A percentile compares a stretch with the other conserved stretches of the same genome.
Evolutionary conservation across 768 basidiomycete species (phyloP).

Genomic region (Melanogaster broomeanus): DNA sequence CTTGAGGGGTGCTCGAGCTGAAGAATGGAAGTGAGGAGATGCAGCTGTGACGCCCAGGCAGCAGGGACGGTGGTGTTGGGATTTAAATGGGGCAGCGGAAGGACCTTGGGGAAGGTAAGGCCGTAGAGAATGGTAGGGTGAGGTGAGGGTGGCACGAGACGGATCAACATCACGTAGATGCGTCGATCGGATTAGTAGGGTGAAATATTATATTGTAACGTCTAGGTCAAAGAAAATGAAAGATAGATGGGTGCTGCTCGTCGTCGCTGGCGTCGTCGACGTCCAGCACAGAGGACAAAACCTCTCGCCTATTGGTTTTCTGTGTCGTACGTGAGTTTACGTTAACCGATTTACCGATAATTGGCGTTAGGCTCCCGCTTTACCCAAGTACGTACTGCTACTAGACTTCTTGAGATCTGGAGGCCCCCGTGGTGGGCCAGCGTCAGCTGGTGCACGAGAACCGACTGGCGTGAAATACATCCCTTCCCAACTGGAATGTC

Average conservation of each 20-base stretch:
- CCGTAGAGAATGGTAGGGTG: constrained; percentile 61
- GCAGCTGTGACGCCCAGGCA: constrained; percentile 58
- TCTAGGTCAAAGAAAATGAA: constrained; percentile 15
- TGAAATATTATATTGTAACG: constrained; percentile 19
- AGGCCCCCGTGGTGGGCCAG: too few relatives aligned
- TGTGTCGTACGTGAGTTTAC: constrained; percentile 33
- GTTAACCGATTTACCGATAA: constrained; percentile 20
- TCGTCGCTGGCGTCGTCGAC: constrained; percentile 26
- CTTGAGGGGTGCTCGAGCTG: constrained; percentile 53
- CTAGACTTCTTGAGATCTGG: too few relatives aligned
- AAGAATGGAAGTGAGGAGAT: constrained; percentile 46
- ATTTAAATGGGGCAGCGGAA: constrained; percentile 38
- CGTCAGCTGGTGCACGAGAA: too few relatives aligned
- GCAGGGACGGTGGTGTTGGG: constrained; percentile 39
- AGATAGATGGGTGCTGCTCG: constrained; percentile 5
- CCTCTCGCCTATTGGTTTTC: constrained; percentile 27
- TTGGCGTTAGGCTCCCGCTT: constrained; percentile 6
- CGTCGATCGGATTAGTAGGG: constrained; percentile 22
- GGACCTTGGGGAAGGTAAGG: constrained; percentile 47
- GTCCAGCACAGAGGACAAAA: constrained; percentile 27
- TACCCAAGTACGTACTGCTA: too few relatives aligned
- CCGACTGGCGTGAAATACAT: too few relatives aligned
- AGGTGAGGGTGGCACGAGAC: constrained; percentile 45
- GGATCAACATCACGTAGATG: constrained; percentile 52
- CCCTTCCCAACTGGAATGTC: too few relatives aligned